Conservation (phyloP, 305 asterid species). For the Solanum hybrid region DNA sequence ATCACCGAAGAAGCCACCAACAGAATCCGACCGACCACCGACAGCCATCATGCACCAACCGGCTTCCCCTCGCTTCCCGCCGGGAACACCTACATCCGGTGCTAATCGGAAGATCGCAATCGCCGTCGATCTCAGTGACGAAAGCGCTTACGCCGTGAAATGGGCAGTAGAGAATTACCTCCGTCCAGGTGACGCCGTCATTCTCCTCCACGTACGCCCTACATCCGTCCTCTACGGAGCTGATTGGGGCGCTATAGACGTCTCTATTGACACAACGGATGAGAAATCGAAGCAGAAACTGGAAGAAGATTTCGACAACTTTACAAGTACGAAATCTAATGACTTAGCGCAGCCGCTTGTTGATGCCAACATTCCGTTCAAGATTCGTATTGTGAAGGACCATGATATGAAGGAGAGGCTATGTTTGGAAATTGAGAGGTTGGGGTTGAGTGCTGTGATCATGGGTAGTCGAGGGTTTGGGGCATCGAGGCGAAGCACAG, state of each 20-base stretch:
- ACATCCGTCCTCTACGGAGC: constrained; percentile 75
- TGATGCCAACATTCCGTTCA: constrained; percentile 52
- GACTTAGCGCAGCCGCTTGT: constrained; percentile 64
- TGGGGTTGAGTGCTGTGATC: constrained; percentile 60
- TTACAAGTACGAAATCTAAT: constrained; percentile 51
- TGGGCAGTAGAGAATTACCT: constrained; percentile 73
- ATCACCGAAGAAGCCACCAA: constrained; percentile 35
- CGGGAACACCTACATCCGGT: constrained; percentile 44
- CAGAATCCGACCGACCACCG: constrained; percentile 36
- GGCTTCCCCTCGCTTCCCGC: constrained; percentile 60
- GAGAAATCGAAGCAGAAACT: constrained; percentile 55
- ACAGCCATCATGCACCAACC: constrained; percentile 60
- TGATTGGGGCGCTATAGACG: constrained; percentile 63
- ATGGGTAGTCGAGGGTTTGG: constrained; percentile 83
- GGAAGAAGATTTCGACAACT: constrained; percentile 59
- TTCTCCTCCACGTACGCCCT: constrained; percentile 72
- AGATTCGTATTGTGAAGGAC: constrained; percentile 70
- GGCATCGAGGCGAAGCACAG: constrained; percentile 41
- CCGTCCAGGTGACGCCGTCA: constrained; percentile 65
- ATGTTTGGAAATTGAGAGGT: constrained; percentile 79
- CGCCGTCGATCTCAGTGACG: constrained; percentile 78
- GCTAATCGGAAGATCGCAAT: constrained; percentile 51
- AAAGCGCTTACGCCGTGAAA: constrained; percentile 63
- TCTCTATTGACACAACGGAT: constrained; percentile 32
- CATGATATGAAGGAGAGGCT: constrained; percentile 80